Conservation (phyloP, 2,329 filamentous ascomycete genomes). For the Penicillium sp. region DNA sequence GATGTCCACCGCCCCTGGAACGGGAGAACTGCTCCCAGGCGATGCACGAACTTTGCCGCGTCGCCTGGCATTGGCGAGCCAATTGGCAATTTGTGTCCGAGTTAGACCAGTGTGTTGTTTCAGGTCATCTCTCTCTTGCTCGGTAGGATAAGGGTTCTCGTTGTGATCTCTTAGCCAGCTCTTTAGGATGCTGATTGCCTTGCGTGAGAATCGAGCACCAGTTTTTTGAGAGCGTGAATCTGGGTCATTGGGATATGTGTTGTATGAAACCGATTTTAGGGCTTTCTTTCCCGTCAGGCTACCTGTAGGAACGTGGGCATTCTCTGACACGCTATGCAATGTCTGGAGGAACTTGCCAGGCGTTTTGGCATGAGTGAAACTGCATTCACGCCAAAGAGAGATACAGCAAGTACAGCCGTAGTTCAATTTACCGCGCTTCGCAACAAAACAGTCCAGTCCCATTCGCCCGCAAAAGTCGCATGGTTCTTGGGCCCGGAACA, state of each 20-base stretch:
- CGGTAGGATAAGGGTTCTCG: constrained; percentile 82
- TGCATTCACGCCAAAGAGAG: constrained; percentile 49
- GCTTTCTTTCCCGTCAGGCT: constrained; percentile 42
- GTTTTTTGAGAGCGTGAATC: constrained; percentile 58
- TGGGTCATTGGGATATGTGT: constrained; percentile 34
- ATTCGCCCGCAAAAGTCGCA: constrained; percentile 49
- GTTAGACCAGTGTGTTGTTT: constrained; percentile 77
- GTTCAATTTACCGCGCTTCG: constrained; percentile 45
- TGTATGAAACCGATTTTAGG: constrained; percentile 44
- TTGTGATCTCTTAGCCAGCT: constrained; percentile 79
- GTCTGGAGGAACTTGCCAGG: constrained; percentile 46
- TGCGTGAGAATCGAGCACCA: constrained; percentile 73
- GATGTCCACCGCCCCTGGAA: constrained; percentile 71
- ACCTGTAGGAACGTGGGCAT: constrained; percentile 40
- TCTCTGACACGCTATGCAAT: constrained; percentile 46
- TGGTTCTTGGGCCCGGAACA: constrained; percentile 46
- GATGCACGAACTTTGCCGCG: constrained; percentile 70
- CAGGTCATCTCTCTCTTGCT: constrained; percentile 79
- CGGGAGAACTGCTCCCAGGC: constrained; percentile 68
- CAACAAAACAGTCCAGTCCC: constrained; percentile 50
- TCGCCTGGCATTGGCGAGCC: constrained; percentile 85
- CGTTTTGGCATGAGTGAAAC: constrained; percentile 46
- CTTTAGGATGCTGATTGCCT: constrained; percentile 77
- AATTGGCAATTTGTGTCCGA: constrained; percentile 83
- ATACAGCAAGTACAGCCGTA: constrained; percentile 51